Evolutionary conservation across 371 early-diverging fungal genomes (phyloP).

Genomic region (Mortierella sp.): DNA sequence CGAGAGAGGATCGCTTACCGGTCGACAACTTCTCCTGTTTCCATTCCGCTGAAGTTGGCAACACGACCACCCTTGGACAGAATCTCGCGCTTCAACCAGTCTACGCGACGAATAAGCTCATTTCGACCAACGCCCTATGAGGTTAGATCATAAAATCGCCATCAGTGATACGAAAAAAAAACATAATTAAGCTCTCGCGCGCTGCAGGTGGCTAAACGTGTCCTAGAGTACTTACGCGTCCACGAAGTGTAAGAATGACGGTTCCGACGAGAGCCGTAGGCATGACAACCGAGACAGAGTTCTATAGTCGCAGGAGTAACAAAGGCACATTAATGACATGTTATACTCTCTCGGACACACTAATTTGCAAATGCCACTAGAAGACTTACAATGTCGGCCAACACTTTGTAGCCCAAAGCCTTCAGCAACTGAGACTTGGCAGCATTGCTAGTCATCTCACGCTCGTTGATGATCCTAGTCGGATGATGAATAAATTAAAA

Average conservation of each 20-base stretch:
- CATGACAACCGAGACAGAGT: conserved; percentile 83
- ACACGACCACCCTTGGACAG: conserved; percentile 83
- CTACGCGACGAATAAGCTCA: conserved; percentile 86
- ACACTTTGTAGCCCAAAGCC: conserved; percentile 62
- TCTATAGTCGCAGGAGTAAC: conserved; percentile 52
- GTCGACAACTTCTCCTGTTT: conserved; percentile 73
- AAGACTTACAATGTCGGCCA: conserved; percentile 76
- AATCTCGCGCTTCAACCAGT: conserved; percentile 83
- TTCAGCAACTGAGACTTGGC: conserved; percentile 52
- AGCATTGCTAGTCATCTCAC: conserved; percentile 21
- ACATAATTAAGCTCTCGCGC: neutral
- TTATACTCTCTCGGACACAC: no score
- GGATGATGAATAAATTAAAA: neutral
- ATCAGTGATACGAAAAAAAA: neutral
- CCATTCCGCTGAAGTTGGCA: conserved; percentile 85
- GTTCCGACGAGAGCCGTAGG: conserved; percentile 90
- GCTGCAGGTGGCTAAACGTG: neutral
- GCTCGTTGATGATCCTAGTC: conserved; percentile 35
- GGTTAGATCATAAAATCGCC: neutral
- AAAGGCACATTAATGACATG: conserved; percentile 23
- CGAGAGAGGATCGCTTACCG: conserved; percentile 58
- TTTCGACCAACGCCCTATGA: conserved; percentile 81
- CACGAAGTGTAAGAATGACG: conserved; percentile 85
- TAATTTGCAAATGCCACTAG: neutral
- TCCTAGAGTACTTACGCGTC: conserved; percentile 65